Evolutionary conservation across 345 rosid genomes (phyloP).

Genomic region (Brassica napus): Da-Ae NC_063447.1:2863001-2863500

Average conservation of each 20-base stretch:
- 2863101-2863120: neutral
- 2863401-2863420: conserved; percentile 49
- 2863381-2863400: conserved; percentile 26
- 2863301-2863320: neutral
- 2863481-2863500: conserved; percentile 42
- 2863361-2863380: conserved; percentile 14
- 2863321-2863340: conserved; percentile 21
- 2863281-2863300: neutral
- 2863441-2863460: conserved; percentile 42
- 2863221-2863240: neutral
- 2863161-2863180: neutral
- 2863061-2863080: conserved; percentile 16
- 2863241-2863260: neutral
- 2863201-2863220: neutral
- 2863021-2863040: neutral
- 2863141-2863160: conserved; percentile 4
- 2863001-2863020: neutral
- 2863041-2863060: neutral
- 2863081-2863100: neutral
- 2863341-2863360: neutral
- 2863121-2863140: neutral
- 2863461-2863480: conserved; percentile 48
- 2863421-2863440: conserved; percentile 46
- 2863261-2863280: neutral
- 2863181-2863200: neutral